Evolutionary conservation across 208 protist species (phyloP).

Genomic region (Trypanosoma brucei): DNA sequence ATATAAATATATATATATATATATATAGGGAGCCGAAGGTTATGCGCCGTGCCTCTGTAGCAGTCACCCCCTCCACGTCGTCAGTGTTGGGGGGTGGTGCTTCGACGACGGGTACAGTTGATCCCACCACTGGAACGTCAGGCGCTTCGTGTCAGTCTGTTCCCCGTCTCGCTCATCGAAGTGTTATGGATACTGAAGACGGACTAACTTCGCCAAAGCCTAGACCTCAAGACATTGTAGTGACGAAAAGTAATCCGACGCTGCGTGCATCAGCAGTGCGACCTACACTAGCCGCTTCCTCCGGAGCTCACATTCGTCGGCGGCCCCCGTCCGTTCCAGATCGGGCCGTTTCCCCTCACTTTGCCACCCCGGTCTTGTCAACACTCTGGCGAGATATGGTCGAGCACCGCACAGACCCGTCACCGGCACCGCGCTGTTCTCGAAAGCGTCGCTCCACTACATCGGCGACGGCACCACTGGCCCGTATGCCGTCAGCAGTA

Average conservation of each 20-base stretch:
- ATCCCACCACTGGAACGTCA: too few relatives aligned
- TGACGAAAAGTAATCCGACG: constrained; percentile 1
- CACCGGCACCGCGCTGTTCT: constrained; percentile 39
- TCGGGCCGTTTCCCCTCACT: constrained; percentile 7
- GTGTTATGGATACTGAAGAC: neutral
- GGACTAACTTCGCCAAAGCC: neutral
- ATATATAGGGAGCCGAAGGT: too few relatives aligned
- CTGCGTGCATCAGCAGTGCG: constrained; percentile 4
- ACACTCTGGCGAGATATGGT: constrained; percentile 23
- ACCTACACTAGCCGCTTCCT: constrained; percentile 29
- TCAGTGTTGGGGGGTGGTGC: too few relatives aligned
- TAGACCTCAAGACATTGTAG: neutral
- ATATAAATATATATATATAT: too few relatives aligned
- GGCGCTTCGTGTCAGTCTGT: too few relatives aligned
- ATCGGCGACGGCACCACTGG: constrained; percentile 5
- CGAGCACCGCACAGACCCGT: constrained; percentile 35
- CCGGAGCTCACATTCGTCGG: constrained; percentile 72
- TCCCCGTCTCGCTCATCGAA: too few relatives aligned
- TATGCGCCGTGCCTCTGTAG: too few relatives aligned
- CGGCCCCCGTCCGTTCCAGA: constrained; percentile 47
- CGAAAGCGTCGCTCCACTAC: constrained; percentile 7
- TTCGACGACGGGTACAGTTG: too few relatives aligned
- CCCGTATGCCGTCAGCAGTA: neutral
- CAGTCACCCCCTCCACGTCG: too few relatives aligned
- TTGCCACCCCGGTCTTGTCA: neutral